A percentile compares a stretch with the other conserved stretches of the same genome.
phyloP scores from a whole-genome alignment of 176 grass and related monocot genomes.

The Saccharum spontaneum region DNA sequence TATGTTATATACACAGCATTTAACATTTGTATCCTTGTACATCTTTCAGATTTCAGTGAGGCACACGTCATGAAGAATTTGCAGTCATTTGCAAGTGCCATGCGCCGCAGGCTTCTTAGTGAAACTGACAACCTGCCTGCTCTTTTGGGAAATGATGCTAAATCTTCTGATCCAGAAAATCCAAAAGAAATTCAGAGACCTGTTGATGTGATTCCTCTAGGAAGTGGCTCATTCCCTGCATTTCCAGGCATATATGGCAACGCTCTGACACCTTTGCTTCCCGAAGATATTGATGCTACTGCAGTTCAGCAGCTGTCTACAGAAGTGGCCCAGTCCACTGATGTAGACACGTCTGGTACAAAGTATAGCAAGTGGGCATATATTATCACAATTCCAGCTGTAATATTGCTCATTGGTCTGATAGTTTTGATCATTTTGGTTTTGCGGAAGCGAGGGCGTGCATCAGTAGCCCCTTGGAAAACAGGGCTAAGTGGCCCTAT shows the following conservation, averaged over 20 bases:
- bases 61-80: constrained; percentile 42
- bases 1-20: not conserved
- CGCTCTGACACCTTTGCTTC: constrained; percentile 42
- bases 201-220: constrained; percentile 49
- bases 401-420: constrained; percentile 49
- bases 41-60: constrained; percentile 43
- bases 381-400: constrained; percentile 46
- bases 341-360: constrained; percentile 27
- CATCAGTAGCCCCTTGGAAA: constrained; percentile 68
- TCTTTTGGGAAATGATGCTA: constrained; percentile 57
- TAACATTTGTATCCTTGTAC: constrained; percentile 18
- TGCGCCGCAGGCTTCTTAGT: constrained; percentile 54
- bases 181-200: constrained; percentile 37
- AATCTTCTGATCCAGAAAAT: not conserved
- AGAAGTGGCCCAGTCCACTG: constrained; percentile 42
- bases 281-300: constrained; percentile 31
- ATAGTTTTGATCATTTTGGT: constrained; percentile 45
- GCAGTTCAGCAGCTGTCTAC: constrained; percentile 23
- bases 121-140: constrained; percentile 72
- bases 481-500: constrained; percentile 77
- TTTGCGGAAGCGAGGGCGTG: constrained; percentile 44
- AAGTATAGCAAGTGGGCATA: constrained; percentile 58
- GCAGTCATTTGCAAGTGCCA: constrained; percentile 39
- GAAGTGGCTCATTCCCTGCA: constrained; percentile 82
- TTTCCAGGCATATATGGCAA: constrained; percentile 40